These are phyloP conservation scores for Cryphonectria japonica DNA, from an alignment of 2,329 filamentous ascomycete species.

Conservation along the genomic window DNA sequence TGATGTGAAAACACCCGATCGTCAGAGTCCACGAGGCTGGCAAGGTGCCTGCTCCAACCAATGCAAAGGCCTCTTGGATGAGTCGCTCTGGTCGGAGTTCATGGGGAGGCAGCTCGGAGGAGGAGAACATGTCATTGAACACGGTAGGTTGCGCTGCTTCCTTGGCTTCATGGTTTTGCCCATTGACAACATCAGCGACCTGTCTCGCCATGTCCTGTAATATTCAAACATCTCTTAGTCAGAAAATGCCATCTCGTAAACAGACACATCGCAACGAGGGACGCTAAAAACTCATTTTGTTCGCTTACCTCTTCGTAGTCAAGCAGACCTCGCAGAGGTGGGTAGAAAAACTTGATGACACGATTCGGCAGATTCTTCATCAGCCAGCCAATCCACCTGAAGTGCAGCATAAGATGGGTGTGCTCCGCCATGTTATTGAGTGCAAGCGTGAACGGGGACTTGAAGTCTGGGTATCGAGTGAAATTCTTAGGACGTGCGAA, in stretches of 20 bases:
- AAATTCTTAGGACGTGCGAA: neutral
- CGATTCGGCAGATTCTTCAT: neutral
- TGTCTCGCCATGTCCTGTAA: neutral
- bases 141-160: neutral
- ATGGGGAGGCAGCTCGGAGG: constrained; percentile 3
- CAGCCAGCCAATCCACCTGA: constrained; percentile 3
- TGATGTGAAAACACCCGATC: neutral
- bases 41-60: constrained; percentile 12
- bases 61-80: constrained; percentile 3
- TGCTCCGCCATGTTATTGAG: neutral
- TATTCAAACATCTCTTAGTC: neutral
- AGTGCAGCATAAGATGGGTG: neutral
- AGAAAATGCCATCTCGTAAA: neutral
- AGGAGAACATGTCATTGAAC: constrained; percentile 1
- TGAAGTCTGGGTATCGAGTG: neutral
- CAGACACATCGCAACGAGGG: neutral
- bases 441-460: neutral
- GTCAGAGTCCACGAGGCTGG: constrained; percentile 3
- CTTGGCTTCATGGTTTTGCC: neutral
- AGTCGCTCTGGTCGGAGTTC: constrained; percentile 5
- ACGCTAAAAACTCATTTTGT: neutral
- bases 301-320: neutral
- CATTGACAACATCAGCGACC: neutral
- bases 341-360: neutral
- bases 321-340: neutral